Conservation (phyloP, 1,284 basidiomycete genomes). For the Fomitiporia mediterranea region DNA sequence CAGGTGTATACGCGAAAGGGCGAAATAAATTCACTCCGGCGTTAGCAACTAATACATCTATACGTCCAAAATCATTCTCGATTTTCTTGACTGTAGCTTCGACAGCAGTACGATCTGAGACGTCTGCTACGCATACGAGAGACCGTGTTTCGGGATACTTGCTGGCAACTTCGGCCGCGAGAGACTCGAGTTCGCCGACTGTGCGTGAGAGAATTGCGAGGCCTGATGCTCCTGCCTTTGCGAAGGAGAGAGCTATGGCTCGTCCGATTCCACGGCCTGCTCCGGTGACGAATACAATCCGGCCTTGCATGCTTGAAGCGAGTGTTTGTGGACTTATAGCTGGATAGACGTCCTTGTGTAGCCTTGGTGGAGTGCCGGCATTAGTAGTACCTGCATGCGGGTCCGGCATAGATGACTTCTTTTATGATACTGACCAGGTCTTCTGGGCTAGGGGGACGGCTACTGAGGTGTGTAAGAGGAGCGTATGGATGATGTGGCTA, state of each 20-base stretch:
- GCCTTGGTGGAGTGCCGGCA: not conserved
- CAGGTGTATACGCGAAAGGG: constrained; percentile 4
- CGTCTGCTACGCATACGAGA: constrained; percentile 2
- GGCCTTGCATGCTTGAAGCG: not conserved
- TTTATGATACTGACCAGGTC: too few relatives aligned
- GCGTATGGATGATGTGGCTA: too few relatives aligned
- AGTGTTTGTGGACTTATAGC: not conserved
- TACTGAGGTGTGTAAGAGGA: too few relatives aligned
- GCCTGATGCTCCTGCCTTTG: not conserved
- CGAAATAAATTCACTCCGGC: constrained; percentile 1
- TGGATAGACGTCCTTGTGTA: constrained; percentile 4
- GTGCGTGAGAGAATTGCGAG: constrained; percentile 7
- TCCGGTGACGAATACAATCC: constrained; percentile 3
- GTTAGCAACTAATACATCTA: constrained; percentile 6
- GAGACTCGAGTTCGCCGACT: not conserved
- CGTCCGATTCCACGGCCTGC: constrained; percentile 9
- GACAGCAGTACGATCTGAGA: not conserved
- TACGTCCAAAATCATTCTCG: not conserved
- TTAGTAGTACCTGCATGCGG: too few relatives aligned
- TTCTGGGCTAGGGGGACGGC: too few relatives aligned
- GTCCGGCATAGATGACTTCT: too few relatives aligned
- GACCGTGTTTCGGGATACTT: not conserved
- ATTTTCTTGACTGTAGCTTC: not conserved
- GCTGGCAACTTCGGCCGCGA: not conserved
- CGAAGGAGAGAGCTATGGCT: constrained; percentile 10